Evolutionary conservation across 2,329 filamentous ascomycete species (phyloP).

Genomic region (Macrophomina pseudophaseolina): DNA sequence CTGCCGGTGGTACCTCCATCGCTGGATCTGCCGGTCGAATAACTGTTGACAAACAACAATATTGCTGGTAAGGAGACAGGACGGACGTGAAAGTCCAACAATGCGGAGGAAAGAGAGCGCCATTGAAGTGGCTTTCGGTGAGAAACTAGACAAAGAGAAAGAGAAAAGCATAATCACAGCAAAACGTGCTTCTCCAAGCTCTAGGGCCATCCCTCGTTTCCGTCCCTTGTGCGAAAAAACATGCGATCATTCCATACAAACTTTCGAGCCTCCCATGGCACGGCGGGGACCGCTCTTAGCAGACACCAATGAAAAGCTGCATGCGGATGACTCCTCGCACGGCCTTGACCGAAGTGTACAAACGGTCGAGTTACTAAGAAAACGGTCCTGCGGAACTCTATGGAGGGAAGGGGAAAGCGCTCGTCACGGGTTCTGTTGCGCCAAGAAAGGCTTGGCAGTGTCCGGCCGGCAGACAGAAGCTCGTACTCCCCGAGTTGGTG

Average conservation of each 20-base stretch:
- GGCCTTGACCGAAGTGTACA: neutral
- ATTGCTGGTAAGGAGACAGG: neutral
- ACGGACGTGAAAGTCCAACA: neutral
- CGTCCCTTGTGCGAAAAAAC: no score
- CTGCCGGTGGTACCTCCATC: neutral
- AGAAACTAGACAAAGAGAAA: neutral
- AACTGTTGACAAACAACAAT: neutral
- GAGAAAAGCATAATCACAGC: no score
- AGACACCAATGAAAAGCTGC: neutral
- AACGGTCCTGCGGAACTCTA: neutral
- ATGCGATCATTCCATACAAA: neutral
- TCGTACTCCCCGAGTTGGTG: neutral
- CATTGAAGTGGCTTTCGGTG: neutral
- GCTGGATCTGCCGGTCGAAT: neutral
- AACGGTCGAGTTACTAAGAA: neutral
- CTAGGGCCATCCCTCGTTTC: slow-evolving; percentile 11
- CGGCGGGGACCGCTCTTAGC: neutral
- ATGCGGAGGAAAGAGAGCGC: neutral
- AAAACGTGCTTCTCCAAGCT: neutral
- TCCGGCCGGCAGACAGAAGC: neutral
- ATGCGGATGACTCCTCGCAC: neutral
- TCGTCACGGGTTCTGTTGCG: neutral
- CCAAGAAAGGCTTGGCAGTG: slow-evolving; percentile 3
- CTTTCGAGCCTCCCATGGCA: slow-evolving; percentile 1
- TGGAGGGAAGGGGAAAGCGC: neutral